These are phyloP conservation scores for Mucor piriformis DNA, from an alignment of 371 early-diverging fungal species.

Conservation along the genomic window DNA sequence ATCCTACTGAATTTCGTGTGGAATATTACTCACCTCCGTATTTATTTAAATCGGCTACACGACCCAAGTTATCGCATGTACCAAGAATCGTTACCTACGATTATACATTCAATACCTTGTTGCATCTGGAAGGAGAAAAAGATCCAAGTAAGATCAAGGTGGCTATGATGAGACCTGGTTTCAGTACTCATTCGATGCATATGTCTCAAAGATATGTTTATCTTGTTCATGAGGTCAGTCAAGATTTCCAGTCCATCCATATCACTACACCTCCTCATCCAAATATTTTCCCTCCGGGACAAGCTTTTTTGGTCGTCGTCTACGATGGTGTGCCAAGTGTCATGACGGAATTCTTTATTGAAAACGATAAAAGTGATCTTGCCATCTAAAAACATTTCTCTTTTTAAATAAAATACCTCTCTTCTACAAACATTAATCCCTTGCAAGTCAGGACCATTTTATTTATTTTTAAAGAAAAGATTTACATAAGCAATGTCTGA, in stretches of 20 bases:
- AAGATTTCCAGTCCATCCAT: conserved; percentile 30
- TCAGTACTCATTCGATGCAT: conserved; percentile 68
- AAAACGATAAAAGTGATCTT: conserved; percentile 2
- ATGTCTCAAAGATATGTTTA: conserved; percentile 65
- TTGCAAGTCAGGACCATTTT: no score
- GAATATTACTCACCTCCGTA: conserved; percentile 70
- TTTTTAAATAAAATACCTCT: no score
- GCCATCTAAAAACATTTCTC: background rate
- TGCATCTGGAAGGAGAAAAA: conserved; percentile 34
- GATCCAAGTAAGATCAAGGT: conserved; percentile 38
- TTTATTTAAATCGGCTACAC: conserved; percentile 34
- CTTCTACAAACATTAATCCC: no score
- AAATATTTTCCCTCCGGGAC: conserved; percentile 63
- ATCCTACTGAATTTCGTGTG: conserved; percentile 65
- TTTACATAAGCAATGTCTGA: no score
- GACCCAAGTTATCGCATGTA: conserved; percentile 54
- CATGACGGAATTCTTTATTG: conserved; percentile 38
- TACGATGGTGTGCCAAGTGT: conserved; percentile 60
- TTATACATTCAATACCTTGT: conserved; percentile 34
- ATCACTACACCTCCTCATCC: conserved; percentile 59
- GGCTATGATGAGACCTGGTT: conserved; percentile 52
- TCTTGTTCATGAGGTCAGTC: conserved; percentile 24
- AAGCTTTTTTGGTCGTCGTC: conserved; percentile 56
- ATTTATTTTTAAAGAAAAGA: no score
- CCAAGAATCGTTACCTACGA: conserved; percentile 49